These are phyloP conservation scores for Phlebiopsis gigantea DNA, from an alignment of 768 basidiomycete species.

Conservation along the genomic window DNA sequence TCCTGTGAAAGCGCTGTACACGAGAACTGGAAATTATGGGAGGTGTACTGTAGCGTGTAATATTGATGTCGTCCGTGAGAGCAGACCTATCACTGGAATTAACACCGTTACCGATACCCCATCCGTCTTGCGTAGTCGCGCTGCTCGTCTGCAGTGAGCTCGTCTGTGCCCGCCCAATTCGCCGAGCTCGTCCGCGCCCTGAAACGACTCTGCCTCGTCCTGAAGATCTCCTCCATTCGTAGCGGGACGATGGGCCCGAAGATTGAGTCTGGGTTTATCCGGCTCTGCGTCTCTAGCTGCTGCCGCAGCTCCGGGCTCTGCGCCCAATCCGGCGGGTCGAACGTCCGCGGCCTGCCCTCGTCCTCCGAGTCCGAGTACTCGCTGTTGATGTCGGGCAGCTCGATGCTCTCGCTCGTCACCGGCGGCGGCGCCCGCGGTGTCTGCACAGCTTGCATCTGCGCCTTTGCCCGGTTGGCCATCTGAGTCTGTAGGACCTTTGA, in stretches of 20 bases:
- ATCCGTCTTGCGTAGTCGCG: slow-evolving; percentile 83
- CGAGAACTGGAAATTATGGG: no score
- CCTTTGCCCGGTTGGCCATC: slow-evolving; percentile 68
- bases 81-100: no score
- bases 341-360: slow-evolving; percentile 70
- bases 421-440: slow-evolving; percentile 36
- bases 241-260: slow-evolving; percentile 87
- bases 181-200: slow-evolving; percentile 89
- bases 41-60: no score
- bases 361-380: slow-evolving; percentile 95
- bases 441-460: slow-evolving; percentile 56
- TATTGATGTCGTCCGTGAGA: no score
- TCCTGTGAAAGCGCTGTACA: no score
- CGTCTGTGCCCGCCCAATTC: slow-evolving; percentile 94
- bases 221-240: slow-evolving; percentile 93
- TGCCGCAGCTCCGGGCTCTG: slow-evolving; percentile 82
- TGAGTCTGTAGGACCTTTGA: slow-evolving; percentile 59
- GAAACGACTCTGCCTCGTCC: slow-evolving; percentile 71
- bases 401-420: slow-evolving; percentile 66
- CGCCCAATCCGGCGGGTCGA: slow-evolving; percentile 82
- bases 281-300: slow-evolving; percentile 76
- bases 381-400: slow-evolving; percentile 91
- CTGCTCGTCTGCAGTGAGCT: slow-evolving; percentile 79
- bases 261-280: slow-evolving; percentile 85
- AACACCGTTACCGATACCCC: slow-evolving; percentile 56